These are phyloP conservation scores for Cenchrus fungigraminus DNA, from an alignment of 176 grass and related monocot genomes.

Conservation along the genomic window DNA sequence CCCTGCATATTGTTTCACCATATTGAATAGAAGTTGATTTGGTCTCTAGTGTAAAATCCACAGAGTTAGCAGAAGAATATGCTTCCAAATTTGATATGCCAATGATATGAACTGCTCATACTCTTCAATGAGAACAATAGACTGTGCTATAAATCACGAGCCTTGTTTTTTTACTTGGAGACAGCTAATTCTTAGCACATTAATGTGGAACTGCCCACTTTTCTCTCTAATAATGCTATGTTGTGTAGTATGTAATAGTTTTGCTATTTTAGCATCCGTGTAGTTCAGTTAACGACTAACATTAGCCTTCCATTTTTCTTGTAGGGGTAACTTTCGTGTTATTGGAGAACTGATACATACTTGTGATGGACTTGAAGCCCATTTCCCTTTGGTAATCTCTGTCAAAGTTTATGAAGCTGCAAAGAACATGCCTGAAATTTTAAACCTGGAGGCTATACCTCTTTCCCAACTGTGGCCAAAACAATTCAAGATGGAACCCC, in stretches of 20 bases:
- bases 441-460: constrained; percentile 68
- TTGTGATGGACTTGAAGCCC: constrained; percentile 61
- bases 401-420: constrained; percentile 55
- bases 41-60: constrained; percentile 7
- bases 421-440: constrained; percentile 56
- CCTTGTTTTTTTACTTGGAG: background rate
- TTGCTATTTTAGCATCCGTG: background rate
- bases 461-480: constrained; percentile 61
- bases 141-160: constrained; percentile 23
- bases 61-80: background rate
- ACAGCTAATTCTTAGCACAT: constrained; percentile 1
- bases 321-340: constrained; percentile 71
- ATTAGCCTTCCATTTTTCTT: constrained; percentile 14
- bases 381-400: constrained; percentile 50
- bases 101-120: background rate
- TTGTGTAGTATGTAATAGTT: constrained; percentile 5
- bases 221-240: background rate
- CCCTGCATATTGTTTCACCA: too few species aligned
- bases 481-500: constrained; percentile 56
- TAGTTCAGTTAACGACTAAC: constrained; percentile 25
- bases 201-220: background rate
- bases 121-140: background rate
- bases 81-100: background rate
- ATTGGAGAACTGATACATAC: constrained; percentile 45
- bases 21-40: constrained; percentile 20